These are phyloP conservation scores for Gilbertella persicaria DNA, from an alignment of 371 early-diverging fungal genomes.

Conservation along the genomic window DNA sequence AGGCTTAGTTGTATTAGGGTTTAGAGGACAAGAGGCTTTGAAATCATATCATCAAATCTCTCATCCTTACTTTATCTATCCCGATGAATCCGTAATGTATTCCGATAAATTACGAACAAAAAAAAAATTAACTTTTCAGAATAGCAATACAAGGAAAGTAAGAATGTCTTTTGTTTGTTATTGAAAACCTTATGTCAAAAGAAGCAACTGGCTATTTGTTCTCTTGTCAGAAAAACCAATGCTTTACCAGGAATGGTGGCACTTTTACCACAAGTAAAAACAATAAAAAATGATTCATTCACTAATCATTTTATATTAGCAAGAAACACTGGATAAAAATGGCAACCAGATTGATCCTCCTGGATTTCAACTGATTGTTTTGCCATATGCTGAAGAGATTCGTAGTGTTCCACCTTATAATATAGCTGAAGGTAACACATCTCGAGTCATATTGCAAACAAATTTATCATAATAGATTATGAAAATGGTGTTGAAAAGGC, in stretches of 20 bases:
- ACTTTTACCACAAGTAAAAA: conserved; percentile 19
- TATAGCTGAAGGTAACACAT: conserved; percentile 23
- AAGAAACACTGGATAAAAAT: conserved; percentile 32
- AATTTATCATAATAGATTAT: not conserved
- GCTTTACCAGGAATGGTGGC: conserved; percentile 10
- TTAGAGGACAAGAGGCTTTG: conserved; percentile 46
- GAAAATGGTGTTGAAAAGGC: not conserved
- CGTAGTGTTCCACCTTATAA: conserved; percentile 42
- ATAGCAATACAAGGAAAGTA: conserved; percentile 18
- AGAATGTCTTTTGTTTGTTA: conserved; percentile 1
- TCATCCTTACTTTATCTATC: conserved; percentile 72
- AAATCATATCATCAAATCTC: conserved; percentile 57
- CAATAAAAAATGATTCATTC: not conserved
- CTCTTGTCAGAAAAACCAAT: conserved; percentile 12
- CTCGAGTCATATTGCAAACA: not conserved
- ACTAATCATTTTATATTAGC: conserved; percentile 6
- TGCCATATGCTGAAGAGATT: conserved; percentile 76
- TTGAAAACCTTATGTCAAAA: conserved; percentile 7
- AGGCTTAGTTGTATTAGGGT: conserved; percentile 70
- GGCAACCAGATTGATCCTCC: conserved; percentile 50
- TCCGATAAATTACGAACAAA: not conserved
- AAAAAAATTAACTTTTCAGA: not conserved
- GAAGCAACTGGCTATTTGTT: conserved; percentile 16
- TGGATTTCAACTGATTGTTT: conserved; percentile 62
- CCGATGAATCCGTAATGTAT: conserved; percentile 65